Evolutionary conservation across 805 yeast genomes (phyloP).

Genomic region (Starmerella kuoi): DNA sequence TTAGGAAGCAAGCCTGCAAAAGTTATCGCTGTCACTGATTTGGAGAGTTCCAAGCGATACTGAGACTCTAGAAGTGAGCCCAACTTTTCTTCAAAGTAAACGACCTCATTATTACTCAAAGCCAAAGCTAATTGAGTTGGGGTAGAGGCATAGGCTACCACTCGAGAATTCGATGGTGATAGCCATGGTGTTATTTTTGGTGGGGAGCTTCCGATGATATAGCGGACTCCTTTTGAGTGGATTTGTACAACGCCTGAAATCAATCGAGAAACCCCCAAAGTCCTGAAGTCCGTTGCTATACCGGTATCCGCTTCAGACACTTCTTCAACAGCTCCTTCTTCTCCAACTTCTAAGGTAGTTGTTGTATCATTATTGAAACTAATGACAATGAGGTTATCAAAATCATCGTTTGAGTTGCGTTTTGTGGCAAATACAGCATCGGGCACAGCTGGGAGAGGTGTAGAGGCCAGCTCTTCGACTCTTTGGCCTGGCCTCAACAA

Average conservation of each 20-base stretch:
- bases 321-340: conserved; percentile 51
- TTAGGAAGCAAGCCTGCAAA: conserved; percentile 34
- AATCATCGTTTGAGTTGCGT: conserved; percentile 33
- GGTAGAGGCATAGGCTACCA: conserved; percentile 51
- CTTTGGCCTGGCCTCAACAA: conserved; percentile 46
- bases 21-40: conserved; percentile 31
- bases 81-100: conserved; percentile 68
- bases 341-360: conserved; percentile 61
- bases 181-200: conserved; percentile 52
- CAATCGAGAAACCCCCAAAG: conserved; percentile 58
- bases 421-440: conserved; percentile 54
- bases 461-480: conserved; percentile 51
- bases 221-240: conserved; percentile 56
- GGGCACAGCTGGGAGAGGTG: conserved; percentile 56
- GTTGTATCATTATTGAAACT: conserved; percentile 56
- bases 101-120: conserved; percentile 58
- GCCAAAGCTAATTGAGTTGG: conserved; percentile 57
- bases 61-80: conserved; percentile 63
- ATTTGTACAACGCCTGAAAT: conserved; percentile 64
- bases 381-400: conserved; percentile 54
- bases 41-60: conserved; percentile 40
- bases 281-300: conserved; percentile 42
- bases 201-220: conserved; percentile 29
- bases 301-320: conserved; percentile 46
- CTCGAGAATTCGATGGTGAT: conserved; percentile 64